Conservation (phyloP, 805 yeast species). For the Zygosaccharomyces bailii region DNA sequence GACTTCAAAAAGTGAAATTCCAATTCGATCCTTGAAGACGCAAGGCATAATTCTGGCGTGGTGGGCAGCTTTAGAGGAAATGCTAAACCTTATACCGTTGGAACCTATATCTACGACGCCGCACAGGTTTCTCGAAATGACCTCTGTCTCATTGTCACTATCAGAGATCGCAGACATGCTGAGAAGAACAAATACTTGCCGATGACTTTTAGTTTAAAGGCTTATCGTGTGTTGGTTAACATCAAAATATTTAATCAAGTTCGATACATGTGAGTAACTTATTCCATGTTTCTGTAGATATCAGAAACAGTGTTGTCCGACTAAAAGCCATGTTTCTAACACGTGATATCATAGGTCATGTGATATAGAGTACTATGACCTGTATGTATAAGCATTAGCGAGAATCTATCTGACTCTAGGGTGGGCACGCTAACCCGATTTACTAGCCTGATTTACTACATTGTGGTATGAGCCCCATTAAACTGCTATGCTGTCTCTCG, state of each 20-base stretch:
- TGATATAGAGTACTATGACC: too few relatives aligned
- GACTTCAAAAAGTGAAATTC: constrained; percentile 64
- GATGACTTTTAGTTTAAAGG: neutral
- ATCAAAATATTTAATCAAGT: neutral
- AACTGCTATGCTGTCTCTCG: too few relatives aligned
- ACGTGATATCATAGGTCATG: neutral
- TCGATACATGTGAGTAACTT: neutral
- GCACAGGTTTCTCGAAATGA: constrained; percentile 53
- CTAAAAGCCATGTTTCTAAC: neutral
- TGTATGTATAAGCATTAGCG: too few relatives aligned
- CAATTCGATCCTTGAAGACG: constrained; percentile 69
- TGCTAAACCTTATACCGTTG: constrained; percentile 68
- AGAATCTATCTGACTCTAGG: too few relatives aligned
- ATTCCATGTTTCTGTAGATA: neutral
- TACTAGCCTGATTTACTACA: too few relatives aligned
- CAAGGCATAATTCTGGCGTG: constrained; percentile 78
- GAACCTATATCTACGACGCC: constrained; percentile 79
- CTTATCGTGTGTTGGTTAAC: neutral
- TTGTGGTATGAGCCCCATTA: too few relatives aligned
- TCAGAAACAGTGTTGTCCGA: neutral
- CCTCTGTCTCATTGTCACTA: constrained; percentile 45
- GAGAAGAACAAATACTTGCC: neutral
- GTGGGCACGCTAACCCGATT: too few relatives aligned
- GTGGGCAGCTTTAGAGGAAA: constrained; percentile 62
- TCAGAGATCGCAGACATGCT: constrained; percentile 30